Conservation (phyloP, 1,139 yeast genomes). For the Nematodospora anomalae region DNA sequence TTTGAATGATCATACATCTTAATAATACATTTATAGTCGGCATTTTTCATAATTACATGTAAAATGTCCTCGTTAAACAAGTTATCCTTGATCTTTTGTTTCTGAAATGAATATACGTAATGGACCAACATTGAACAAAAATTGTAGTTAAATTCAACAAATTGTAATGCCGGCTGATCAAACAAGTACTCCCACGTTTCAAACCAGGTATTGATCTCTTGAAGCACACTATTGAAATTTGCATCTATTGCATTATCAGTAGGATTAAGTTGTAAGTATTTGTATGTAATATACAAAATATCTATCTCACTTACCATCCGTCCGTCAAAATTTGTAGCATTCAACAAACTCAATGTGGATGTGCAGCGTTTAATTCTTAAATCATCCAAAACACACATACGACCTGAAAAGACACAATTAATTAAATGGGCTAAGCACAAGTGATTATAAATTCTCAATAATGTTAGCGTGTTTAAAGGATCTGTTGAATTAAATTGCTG, state of each 20-base stretch:
- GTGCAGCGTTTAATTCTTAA: conserved; percentile 62
- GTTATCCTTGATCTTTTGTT: conserved; percentile 6
- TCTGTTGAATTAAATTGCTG: conserved; percentile 26
- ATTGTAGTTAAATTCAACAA: conserved; percentile 72
- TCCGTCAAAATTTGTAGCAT: conserved; percentile 79
- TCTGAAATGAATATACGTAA: conserved; percentile 31
- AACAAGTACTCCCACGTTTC: conserved; percentile 72
- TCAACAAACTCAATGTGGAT: conserved; percentile 57
- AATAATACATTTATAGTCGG: conserved; percentile 11
- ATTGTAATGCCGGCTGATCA: conserved; percentile 73
- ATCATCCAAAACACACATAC: conserved; percentile 74
- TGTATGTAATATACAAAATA: conserved; percentile 60
- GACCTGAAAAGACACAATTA: conserved; percentile 67
- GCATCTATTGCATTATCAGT: conserved; percentile 15
- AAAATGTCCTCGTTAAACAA: conserved; percentile 2
- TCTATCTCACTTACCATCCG: conserved; percentile 81
- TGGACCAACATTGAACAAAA: conserved; percentile 57
- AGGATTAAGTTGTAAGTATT: conserved; percentile 45
- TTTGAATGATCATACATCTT: conserved; percentile 37
- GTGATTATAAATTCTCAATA: conserved; percentile 70
- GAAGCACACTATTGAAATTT: conserved; percentile 26
- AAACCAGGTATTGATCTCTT: conserved; percentile 57
- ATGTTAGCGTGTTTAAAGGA: conserved; percentile 32
- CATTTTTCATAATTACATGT: not conserved
- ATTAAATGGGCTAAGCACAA: conserved; percentile 68